phyloP scores from a whole-genome alignment of 1,284 basidiomycete genomes.

The Apiotrichum gamsii region DNA sequence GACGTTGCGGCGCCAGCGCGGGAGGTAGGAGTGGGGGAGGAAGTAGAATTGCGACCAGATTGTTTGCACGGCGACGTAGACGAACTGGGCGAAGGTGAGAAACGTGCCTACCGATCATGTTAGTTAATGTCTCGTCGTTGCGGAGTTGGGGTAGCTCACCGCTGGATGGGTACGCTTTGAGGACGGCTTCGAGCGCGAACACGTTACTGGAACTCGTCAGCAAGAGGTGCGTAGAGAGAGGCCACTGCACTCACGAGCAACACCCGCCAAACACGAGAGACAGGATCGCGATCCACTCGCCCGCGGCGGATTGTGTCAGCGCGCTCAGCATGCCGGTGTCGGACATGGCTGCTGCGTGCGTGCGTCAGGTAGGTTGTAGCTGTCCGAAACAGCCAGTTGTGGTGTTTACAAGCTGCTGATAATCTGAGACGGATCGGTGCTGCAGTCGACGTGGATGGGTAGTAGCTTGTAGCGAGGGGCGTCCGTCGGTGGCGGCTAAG shows the following conservation, averaged over 20 bases:
- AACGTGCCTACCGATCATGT: slow-evolving; percentile 57
- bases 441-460: too few species aligned
- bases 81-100: slow-evolving; percentile 78
- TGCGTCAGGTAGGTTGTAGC: too few species aligned
- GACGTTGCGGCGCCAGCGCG: slow-evolving; percentile 49
- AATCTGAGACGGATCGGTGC: too few species aligned
- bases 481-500: too few species aligned
- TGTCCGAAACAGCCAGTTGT: too few species aligned
- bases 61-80: slow-evolving; percentile 59
- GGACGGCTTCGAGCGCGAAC: slow-evolving; percentile 50
- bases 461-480: too few species aligned
- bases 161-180: slow-evolving; percentile 62
- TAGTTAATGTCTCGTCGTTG: neutral
- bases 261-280: slow-evolving; percentile 71
- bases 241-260: slow-evolving; percentile 54
- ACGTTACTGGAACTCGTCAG: slow-evolving; percentile 46
- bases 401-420: too few species aligned
- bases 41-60: slow-evolving; percentile 35
- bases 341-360: neutral
- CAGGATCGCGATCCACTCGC: slow-evolving; percentile 59
- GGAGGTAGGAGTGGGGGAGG: slow-evolving; percentile 10
- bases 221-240: neutral
- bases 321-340: neutral
- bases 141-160: slow-evolving; percentile 50
- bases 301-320: slow-evolving; percentile 20